These are phyloP conservation scores for Coemansia sp. DNA, from an alignment of 192 early-diverging fungal species.

Conservation along the genomic window DNA sequence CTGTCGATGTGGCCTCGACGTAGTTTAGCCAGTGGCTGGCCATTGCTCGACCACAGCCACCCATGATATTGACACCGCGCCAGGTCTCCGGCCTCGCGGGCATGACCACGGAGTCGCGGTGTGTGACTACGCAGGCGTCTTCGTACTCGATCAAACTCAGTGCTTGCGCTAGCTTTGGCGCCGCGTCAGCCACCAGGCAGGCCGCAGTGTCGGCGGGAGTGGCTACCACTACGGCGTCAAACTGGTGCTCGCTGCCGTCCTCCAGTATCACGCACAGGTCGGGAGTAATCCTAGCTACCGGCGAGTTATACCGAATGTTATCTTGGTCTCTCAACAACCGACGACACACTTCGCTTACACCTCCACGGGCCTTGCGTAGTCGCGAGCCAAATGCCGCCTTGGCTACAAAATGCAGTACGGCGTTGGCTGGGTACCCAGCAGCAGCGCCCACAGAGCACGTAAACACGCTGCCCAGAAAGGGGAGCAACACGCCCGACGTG, in stretches of 20 bases:
- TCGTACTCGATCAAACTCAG: conserved; percentile 46
- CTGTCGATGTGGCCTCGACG: conserved; percentile 50
- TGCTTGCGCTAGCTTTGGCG: conserved; percentile 32
- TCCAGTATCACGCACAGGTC: conserved; percentile 1
- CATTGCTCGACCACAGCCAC: conserved; percentile 14
- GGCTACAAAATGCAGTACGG: conserved; percentile 35
- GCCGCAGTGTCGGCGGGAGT: conserved; percentile 40
- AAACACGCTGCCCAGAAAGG: conserved; percentile 43
- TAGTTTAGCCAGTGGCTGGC: conserved; percentile 54
- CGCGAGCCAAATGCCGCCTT: conserved; percentile 34
- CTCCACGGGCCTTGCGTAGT: conserved; percentile 36
- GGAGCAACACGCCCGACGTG: conserved; percentile 27
- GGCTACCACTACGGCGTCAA: conserved; percentile 42
- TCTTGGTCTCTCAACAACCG: conserved; percentile 10
- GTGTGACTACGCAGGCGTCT: conserved; percentile 39
- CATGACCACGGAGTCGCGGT: conserved; percentile 49
- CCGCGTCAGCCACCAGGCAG: conserved; percentile 13
- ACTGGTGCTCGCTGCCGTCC: conserved; percentile 7
- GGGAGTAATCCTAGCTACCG: conserved; percentile 7
- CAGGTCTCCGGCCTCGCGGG: conserved; percentile 29
- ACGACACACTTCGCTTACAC: conserved; percentile 40
- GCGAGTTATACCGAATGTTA: conserved; percentile 8
- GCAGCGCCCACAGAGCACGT: conserved; percentile 45
- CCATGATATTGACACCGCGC: conserved; percentile 52
- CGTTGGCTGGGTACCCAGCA: conserved; percentile 37